Conservation (phyloP, 2,329 filamentous ascomycete genomes). For the Fonsecaea nubica region DNA sequence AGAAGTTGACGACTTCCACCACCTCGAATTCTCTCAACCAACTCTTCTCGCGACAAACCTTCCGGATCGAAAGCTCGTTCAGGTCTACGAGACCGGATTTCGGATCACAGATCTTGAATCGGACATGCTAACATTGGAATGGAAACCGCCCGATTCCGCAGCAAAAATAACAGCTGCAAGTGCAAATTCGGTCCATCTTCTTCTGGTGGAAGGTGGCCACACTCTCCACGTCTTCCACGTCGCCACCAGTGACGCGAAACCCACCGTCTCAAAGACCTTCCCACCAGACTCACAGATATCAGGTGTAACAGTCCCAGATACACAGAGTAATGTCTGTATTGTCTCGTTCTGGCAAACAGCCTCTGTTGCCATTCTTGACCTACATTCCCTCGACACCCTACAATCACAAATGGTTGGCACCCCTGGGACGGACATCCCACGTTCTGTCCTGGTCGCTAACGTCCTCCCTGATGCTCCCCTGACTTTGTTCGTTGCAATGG, state of each 20-base stretch:
- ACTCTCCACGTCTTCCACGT: constrained; percentile 70
- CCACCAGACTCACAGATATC: constrained; percentile 77
- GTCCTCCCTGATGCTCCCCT: constrained; percentile 71
- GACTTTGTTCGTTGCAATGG: constrained; percentile 86
- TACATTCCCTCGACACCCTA: constrained; percentile 70
- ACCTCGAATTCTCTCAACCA: constrained; percentile 70
- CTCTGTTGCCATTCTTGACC: constrained; percentile 73
- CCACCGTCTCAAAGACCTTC: constrained; percentile 66
- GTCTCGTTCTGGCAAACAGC: constrained; percentile 89
- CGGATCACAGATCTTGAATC: constrained; percentile 62
- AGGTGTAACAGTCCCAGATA: constrained; percentile 76
- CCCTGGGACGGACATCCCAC: constrained; percentile 78
- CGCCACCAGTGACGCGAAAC: constrained; percentile 58
- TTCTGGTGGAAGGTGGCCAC: constrained; percentile 79
- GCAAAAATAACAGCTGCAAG: constrained; percentile 77
- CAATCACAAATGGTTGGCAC: constrained; percentile 68
- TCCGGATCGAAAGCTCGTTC: constrained; percentile 68
- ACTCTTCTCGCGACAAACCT: constrained; percentile 76
- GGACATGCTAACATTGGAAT: constrained; percentile 54
- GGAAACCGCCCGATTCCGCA: constrained; percentile 51
- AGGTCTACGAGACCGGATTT: constrained; percentile 73
- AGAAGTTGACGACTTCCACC: constrained; percentile 78
- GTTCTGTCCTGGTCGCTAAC: constrained; percentile 79
- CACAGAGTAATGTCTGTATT: constrained; percentile 71
- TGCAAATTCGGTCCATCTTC: constrained; percentile 70